phyloP scores from a whole-genome alignment of 768 basidiomycete species.

The Termitomyces sp. region DNA sequence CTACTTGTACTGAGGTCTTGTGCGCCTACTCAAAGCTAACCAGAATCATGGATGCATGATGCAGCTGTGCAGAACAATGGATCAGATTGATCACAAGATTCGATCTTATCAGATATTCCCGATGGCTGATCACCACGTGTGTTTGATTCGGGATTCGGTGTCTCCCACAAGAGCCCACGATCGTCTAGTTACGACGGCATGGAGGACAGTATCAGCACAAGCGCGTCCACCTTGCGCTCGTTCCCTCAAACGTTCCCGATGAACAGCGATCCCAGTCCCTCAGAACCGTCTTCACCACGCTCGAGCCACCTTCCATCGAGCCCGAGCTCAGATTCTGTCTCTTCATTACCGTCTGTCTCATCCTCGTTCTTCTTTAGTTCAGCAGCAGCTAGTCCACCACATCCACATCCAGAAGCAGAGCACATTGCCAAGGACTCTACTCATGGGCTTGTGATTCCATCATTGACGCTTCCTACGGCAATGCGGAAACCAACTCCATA shows the following conservation, averaged over 20 bases:
- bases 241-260: constrained; percentile 16
- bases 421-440: constrained; percentile 34
- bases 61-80: too few relatives aligned
- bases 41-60: too few relatives aligned
- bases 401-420: constrained; percentile 42
- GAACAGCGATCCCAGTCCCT: constrained; percentile 22
- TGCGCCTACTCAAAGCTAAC: too few relatives aligned
- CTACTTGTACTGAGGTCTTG: too few relatives aligned
- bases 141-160: neutral
- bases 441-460: constrained; percentile 68
- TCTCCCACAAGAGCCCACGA: neutral
- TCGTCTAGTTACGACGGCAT: constrained; percentile 17
- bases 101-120: constrained; percentile 3
- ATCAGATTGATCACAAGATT: too few relatives aligned
- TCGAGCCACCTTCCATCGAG: constrained; percentile 62
- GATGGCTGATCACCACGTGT: constrained; percentile 7
- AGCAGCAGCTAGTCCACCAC: constrained; percentile 64
- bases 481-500: constrained; percentile 64
- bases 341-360: constrained; percentile 46
- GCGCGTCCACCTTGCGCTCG: constrained; percentile 40
- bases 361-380: constrained; percentile 70
- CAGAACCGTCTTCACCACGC: constrained; percentile 47
- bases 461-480: constrained; percentile 58
- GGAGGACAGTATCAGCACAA: constrained; percentile 35
- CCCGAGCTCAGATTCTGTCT: constrained; percentile 59